phyloP scores from a whole-genome alignment of 306 rosid genomes.

The Quercus wislizeni region DNA sequence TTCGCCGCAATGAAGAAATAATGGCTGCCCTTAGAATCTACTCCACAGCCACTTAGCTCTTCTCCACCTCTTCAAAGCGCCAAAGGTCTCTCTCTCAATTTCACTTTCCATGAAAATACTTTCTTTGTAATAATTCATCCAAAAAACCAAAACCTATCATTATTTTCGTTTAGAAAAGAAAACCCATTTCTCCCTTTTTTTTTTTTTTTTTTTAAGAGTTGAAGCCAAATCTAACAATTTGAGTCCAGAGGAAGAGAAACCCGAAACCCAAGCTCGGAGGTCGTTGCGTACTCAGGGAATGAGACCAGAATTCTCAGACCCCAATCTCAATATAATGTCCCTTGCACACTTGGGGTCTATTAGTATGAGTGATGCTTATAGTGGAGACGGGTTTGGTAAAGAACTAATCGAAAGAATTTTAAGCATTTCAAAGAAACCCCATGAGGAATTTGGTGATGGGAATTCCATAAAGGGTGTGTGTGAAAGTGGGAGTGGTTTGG shows the following conservation, averaged over 20 bases:
- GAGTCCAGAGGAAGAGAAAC: too few species aligned
- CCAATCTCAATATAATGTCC: neutral
- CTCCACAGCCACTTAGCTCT: conserved; percentile 56
- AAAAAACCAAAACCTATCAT: neutral
- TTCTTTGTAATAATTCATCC: neutral
- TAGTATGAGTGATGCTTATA: conserved; percentile 42
- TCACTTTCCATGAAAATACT: neutral
- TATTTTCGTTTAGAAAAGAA: neutral
- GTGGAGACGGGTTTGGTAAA: conserved; percentile 32
- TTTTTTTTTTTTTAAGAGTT: neutral
- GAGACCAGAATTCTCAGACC: too few species aligned
- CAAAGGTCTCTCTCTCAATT: conserved; percentile 26
- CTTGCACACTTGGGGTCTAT: conserved; percentile 41
- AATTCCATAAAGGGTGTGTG: neutral
- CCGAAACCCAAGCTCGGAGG: too few species aligned
- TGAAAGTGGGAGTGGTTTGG: too few species aligned
- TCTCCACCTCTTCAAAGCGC: conserved; percentile 46
- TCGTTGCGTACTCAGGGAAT: too few species aligned
- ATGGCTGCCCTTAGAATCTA: conserved; percentile 74
- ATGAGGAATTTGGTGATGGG: conserved; percentile 6
- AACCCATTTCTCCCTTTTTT: neutral
- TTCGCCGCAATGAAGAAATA: conserved; percentile 79
- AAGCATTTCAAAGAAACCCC: conserved; percentile 4
- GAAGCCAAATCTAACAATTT: too few species aligned
- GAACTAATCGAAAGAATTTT: conserved; percentile 37